These are phyloP conservation scores for Pseudopithomyces chartarum DNA, from an alignment of 2,329 filamentous ascomycete species.

Conservation along the genomic window DNA sequence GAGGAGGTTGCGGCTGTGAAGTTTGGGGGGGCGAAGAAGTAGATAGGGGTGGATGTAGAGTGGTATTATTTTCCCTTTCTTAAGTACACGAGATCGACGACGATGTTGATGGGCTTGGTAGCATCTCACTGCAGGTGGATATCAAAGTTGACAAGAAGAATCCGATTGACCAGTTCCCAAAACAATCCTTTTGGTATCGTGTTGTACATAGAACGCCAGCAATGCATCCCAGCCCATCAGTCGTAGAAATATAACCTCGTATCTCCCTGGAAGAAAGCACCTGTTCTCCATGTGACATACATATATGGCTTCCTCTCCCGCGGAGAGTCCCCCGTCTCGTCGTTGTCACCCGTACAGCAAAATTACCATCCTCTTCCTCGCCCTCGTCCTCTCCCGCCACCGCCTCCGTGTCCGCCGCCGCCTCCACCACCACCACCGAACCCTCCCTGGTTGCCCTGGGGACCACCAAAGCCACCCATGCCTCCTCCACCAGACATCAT, in stretches of 20 bases:
- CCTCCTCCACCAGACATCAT: constrained; percentile 38
- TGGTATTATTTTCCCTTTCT: not conserved
- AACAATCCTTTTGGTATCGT: constrained; percentile 7
- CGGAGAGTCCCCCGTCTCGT: no score
- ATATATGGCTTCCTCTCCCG: no score
- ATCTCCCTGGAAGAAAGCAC: not conserved
- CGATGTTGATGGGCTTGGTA: not conserved
- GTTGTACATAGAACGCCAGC: constrained; percentile 9
- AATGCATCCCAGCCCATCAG: constrained; percentile 1
- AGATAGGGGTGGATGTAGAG: not conserved
- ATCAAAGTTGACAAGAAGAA: not conserved
- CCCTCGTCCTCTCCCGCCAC: constrained; percentile 32
- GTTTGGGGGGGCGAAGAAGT: constrained; percentile 21
- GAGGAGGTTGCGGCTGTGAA: constrained; percentile 73
- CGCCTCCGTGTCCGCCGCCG: constrained; percentile 35
- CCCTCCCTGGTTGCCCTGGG: constrained; percentile 26
- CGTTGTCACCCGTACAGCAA: not conserved
- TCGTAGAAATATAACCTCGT: not conserved
- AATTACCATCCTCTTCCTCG: constrained; percentile 4
- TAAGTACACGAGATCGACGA: not conserved
- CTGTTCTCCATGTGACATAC: no score
- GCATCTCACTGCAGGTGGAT: not conserved
- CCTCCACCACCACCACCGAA: constrained; percentile 34
- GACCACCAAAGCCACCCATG: constrained; percentile 33
- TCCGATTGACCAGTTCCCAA: not conserved